Percentiles rank a stretch among this genome's conserved stretches.
Conservation (phyloP, 225 moss, liverwort and hornwort genomes). For the Pseudisothecium myosuroides region DNA sequence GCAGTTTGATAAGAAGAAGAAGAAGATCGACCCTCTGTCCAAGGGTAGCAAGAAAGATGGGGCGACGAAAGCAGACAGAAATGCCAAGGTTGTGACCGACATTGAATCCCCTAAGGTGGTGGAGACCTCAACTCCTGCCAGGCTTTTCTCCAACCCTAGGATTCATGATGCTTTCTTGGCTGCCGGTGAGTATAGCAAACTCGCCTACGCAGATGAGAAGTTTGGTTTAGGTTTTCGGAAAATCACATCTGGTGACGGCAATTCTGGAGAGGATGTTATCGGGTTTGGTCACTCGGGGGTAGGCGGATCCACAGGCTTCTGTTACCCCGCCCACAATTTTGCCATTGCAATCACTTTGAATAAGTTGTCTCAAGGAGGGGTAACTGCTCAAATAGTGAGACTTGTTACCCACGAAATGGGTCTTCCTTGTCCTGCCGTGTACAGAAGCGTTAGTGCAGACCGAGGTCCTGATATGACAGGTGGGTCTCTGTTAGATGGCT, state of each 20-base stretch:
- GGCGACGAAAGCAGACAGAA: not conserved
- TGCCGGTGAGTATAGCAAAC: conserved; percentile 34
- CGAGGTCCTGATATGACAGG: conserved; percentile 62
- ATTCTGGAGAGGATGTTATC: not conserved
- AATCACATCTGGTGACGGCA: conserved; percentile 26
- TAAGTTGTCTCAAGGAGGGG: conserved; percentile 65
- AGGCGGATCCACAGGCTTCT: conserved; percentile 83
- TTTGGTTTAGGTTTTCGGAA: conserved; percentile 81
- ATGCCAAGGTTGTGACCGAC: conserved; percentile 20
- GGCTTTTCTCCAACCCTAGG: conserved; percentile 38
- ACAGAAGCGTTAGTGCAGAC: conserved; percentile 29
- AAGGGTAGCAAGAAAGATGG: conserved; percentile 16
- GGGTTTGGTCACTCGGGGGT: conserved; percentile 90
- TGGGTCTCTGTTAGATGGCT: conserved; percentile 8
- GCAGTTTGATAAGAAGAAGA: conserved; percentile 35
- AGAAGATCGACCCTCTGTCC: conserved; percentile 21
- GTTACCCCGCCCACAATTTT: conserved; percentile 64
- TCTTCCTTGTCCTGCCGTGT: conserved; percentile 67
- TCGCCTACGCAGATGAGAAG: conserved; percentile 38
- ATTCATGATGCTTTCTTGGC: conserved; percentile 64
- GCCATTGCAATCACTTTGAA: conserved; percentile 73
- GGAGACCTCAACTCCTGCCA: conserved; percentile 2
- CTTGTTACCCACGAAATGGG: conserved; percentile 58
- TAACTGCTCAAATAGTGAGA: conserved; percentile 68
- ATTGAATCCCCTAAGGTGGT: conserved; percentile 21